These are phyloP conservation scores for Periconia macrospinosa DNA, from an alignment of 2,329 filamentous ascomycete genomes.

Conservation along the genomic window DNA sequence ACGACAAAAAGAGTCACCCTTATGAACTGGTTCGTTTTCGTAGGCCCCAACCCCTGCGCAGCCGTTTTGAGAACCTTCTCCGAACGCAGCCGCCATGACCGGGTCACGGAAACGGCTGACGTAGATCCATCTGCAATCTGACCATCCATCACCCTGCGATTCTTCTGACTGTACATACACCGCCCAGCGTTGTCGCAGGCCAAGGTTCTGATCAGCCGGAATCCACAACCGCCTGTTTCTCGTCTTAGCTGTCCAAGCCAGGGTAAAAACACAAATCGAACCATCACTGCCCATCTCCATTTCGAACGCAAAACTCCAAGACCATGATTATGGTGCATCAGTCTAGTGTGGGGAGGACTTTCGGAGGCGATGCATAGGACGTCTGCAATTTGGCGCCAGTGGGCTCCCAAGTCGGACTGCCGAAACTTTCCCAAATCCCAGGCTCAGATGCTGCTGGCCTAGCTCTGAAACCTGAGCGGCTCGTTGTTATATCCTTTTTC, in stretches of 20 bases:
- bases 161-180: constrained; percentile 31
- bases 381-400: neutral
- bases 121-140: constrained; percentile 37
- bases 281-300: neutral
- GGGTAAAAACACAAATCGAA: constrained; percentile 8
- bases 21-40: constrained; percentile 8
- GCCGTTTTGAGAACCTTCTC: constrained; percentile 36
- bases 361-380: neutral
- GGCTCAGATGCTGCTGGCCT: constrained; percentile 1
- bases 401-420: constrained; percentile 9
- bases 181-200: constrained; percentile 21
- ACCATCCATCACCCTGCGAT: constrained; percentile 26
- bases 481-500: constrained; percentile 17
- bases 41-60: constrained; percentile 27
- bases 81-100: constrained; percentile 33
- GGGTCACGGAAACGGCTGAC: constrained; percentile 31
- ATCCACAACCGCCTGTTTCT: constrained; percentile 16
- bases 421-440: constrained; percentile 2
- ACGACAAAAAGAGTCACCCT: constrained; percentile 8
- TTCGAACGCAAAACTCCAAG: neutral
- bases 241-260: neutral
- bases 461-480: constrained; percentile 15
- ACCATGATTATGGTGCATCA: neutral
- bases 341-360: neutral
- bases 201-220: constrained; percentile 43